Evolutionary conservation across 176 grass and related monocot species (phyloP).

Genomic region (Eleusine coracana): DNA sequence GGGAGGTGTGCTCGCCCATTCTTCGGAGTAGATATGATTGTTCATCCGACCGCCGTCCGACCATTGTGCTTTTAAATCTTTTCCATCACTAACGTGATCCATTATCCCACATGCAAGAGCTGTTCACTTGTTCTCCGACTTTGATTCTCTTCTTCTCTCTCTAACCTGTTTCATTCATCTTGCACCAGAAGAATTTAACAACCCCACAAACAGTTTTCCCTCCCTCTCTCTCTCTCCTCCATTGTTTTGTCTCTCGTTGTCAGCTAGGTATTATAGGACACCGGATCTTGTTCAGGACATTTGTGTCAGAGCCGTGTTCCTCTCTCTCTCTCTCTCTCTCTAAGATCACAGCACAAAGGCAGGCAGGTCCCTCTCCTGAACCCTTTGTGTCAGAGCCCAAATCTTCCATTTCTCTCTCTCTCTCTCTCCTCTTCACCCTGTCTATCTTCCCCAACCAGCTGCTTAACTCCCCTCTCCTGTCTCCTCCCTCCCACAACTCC

Average conservation of each 20-base stretch:
- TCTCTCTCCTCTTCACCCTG: neutral
- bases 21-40: constrained; percentile 9
- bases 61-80: constrained; percentile 35
- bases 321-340: constrained; percentile 35
- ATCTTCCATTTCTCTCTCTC: constrained; percentile 18
- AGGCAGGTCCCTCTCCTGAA: constrained; percentile 29
- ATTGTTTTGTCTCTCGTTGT: constrained; percentile 55
- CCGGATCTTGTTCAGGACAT: constrained; percentile 57
- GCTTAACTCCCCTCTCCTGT: neutral
- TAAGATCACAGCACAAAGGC: constrained; percentile 20
- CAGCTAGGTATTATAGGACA: constrained; percentile 63
- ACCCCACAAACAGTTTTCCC: constrained; percentile 6
- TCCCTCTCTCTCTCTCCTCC: neutral
- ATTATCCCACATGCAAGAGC: constrained; percentile 44
- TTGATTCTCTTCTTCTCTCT: neutral
- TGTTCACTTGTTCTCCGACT: constrained; percentile 17
- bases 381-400: constrained; percentile 64
- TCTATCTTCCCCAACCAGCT: neutral
- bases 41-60: constrained; percentile 46
- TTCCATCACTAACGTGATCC: constrained; percentile 16
- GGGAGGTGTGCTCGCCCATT: neutral
- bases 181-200: constrained; percentile 19
- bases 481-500: constrained; percentile 11
- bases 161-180: constrained; percentile 10
- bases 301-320: constrained; percentile 78